Evolutionary conservation across 495 filamentous ascomycete species (phyloP), one percentile per base, ranked within the genome.

Genomic region (Podospora pseudoanserina): DNA sequence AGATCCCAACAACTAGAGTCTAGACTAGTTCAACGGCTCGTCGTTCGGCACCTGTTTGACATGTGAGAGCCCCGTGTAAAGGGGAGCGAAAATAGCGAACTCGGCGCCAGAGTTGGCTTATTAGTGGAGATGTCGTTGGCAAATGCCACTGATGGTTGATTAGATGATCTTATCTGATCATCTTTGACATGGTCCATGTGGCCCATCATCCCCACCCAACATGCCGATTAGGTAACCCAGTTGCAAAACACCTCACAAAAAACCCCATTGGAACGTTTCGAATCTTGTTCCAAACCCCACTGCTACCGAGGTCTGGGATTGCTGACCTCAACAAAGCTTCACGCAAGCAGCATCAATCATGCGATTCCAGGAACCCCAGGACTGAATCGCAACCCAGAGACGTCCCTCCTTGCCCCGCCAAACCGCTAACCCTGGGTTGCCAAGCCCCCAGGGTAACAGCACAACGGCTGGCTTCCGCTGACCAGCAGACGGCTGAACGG

Each of bases 251-350:
- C 39, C 39, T 49, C 39, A 49, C 15, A 11, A 49, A 49, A 49
- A 16, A 56, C 54, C 19, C 19, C 54, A 56, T 56, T 56, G 54
- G 54, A 56, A 56, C 54, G 23, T 58, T 58, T 58, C 55, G 55
- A 58, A 20, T 58, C 18, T 26, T n/a, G 6, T 58, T 58, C 55
- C 55, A 58, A 58, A 20, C 55, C 23, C 55, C 55, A 58, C 55
- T 26, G 55, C 16, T 58, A n/a, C 55, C 55, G 55, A 58, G 55
- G 55, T 58, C 23, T 58, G 55, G 55, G 19, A 49, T 49, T 49
- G 9, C 39, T 9, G 39, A 49, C 39, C 39, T 49, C 39, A 49
- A 49, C 39, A 49, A 16, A 16, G 7, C 39, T 49, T 49, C 39
- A 49, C 39, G 2, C 7, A 49, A 49, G 39, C 39, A 49, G 15